Evolutionary conservation across 1,284 basidiomycete genomes (phyloP), one percentile per base, ranked within the genome.

Genomic region (Boletellus sp.): DNA sequence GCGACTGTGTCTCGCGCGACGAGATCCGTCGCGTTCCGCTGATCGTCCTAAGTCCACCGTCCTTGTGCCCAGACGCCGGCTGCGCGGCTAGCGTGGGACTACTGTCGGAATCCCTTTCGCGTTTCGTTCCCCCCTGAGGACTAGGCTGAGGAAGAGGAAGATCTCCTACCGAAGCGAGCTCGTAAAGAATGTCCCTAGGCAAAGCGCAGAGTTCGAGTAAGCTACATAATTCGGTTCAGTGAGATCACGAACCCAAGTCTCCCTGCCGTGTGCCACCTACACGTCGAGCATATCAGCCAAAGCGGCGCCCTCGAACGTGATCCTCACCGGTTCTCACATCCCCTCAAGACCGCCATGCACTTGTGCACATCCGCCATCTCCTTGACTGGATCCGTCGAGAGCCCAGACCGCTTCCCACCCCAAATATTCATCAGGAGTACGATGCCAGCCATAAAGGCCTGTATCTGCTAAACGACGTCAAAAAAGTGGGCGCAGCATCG

Each of bases 151-250:
- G 81, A 2, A 87, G 69, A 0, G 84, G 83, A 2, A 87, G 71
- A 30, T 87, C 83, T 4, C 84, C 83, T 7, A 81, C 80, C 10
- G 76, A 82, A 2, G 85, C 84, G 1, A 89, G 72, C 57, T 87
- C 85, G 55, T 79, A 83, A 12, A 89, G 66, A 40, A 88, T 77
- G 57, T 88, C 85, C 79, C 83, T 86, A 16, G 51, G 3, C 18
- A 47, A 43, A n/a, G 2, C 18, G 18, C 6, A 1, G 4, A 24
- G 22, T 22, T 5, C 24, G 24, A 26, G 8, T 26, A 2, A 26
- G 24, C 8, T 26, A 26, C 24, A 26, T 10, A 10, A 26, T 10
- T 8, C 24, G 24, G 2, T 26, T 13, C 4, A 16, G 32, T 16
- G 32, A 16, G 13, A 16, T 30, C 43, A 54, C 67, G 42, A 37